These are phyloP conservation scores for Yamadazyma diddensiae DNA, from an alignment of 1,139 yeast species.

Conservation along the genomic window DNA sequence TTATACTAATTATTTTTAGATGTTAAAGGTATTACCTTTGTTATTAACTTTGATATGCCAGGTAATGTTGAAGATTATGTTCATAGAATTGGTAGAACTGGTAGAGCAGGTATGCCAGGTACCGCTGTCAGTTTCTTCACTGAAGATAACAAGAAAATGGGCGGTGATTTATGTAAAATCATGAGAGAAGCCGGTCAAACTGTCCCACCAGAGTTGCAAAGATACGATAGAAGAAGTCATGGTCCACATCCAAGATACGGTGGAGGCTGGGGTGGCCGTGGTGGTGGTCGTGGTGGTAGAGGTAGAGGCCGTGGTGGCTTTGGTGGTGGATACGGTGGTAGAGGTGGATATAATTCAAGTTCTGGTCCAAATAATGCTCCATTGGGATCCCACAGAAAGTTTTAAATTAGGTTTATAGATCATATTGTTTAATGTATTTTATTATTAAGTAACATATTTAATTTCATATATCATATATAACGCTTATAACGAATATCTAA, in stretches of 20 bases:
- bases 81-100: slow-evolving; percentile 95
- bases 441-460: no score
- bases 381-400: slow-evolving; percentile 28
- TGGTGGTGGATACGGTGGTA: slow-evolving; percentile 22
- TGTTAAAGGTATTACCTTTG: slow-evolving; percentile 94
- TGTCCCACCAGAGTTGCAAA: slow-evolving; percentile 63
- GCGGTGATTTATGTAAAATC: slow-evolving; percentile 86
- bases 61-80: slow-evolving; percentile 97
- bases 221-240: slow-evolving; percentile 52
- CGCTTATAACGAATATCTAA: slow-evolving; percentile 9
- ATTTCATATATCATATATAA: no score
- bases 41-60: slow-evolving; percentile 95
- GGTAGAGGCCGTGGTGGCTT: slow-evolving; percentile 29
- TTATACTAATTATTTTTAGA: slow-evolving; percentile 53
- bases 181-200: slow-evolving; percentile 95
- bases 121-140: slow-evolving; percentile 96
- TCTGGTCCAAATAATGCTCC: slow-evolving; percentile 34
- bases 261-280: slow-evolving; percentile 49
- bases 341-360: slow-evolving; percentile 22
- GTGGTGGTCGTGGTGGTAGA: slow-evolving; percentile 49
- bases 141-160: slow-evolving; percentile 80
- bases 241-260: slow-evolving; percentile 60
- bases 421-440: no score
- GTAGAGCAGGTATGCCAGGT: slow-evolving; percentile 97
- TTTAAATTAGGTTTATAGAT: slow-evolving; percentile 14